Evolutionary conservation across 192 early-diverging fungal species (phyloP), one percentile per base, ranked within the genome.

Genomic region (Gonapodya sp.): DNA sequence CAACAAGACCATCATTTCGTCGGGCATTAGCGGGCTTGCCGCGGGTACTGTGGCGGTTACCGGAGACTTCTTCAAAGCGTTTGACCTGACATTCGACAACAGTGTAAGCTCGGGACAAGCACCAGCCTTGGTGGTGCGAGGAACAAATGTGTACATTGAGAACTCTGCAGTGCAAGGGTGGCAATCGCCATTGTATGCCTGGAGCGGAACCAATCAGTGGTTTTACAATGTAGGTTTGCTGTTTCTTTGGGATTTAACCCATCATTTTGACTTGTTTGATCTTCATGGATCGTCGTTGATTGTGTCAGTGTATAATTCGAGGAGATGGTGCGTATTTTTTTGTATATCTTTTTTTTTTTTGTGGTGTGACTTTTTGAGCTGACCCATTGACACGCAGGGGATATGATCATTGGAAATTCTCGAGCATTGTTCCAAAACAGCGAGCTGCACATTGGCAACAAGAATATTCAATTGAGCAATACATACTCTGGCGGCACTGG

Each of bases 1-100:
- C 46, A 64, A 64, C 73, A 79, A 79, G 1, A 74, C 73, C 73
- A 79, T 79, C 73, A 79, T 79, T 79, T 35, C 79, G 36, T 79
- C 36, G 16, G 46, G 32, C 31, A 32, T 79, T 31, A 32, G 32
- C 32, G 73, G 79, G 34, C 30, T 74, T 79, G 79, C 33, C 33
- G 34, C 36, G 33, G 79, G 36, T 34, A 79, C 79, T 73, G 79
- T 79, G 36, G 73, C 30, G 18, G 79, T 74, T 14, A 34, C 36
- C 33, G 36, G 79, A 72, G 8, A 1, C 32, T 72, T 72, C 73
- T 79, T 79, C 79, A 79, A 79, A 79, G 79, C 79, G 14, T 79
- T 79, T 8, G 79, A 79, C 31, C 33, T 79, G 33, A 79, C 79
- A 32, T 79, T 79, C 36, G 79, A 79, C 33, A 79, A 79, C 31